Base-by-base conservation (phyloP, 1,139 yeast species). In the Wickerhamiella infanticola region DNA sequence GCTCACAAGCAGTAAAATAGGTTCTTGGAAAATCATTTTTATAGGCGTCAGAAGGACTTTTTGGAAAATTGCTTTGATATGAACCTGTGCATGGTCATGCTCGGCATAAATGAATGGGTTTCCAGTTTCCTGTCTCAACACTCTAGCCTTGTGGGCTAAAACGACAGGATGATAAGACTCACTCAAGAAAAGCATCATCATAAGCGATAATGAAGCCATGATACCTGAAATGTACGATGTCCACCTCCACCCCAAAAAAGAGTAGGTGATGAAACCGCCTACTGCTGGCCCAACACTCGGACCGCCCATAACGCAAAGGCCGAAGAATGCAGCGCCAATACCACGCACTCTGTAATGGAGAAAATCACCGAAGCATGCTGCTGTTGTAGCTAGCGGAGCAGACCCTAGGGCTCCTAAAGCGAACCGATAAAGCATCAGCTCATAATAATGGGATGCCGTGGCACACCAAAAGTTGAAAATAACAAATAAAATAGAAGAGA, bases 351-450 rank as follows among this genome's bases (percentile, higher is more conserved):
- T 61, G 48, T 77, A 74, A 50, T 71, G 72, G 58, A 75, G 82
- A 67, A 82, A 68, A 59, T 84, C 95, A 3, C 90, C 79, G 68
- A 82, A 77, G 0, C 82, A 73, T 29, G 93, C 94, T 25, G 93
- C 93, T 6, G 81, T 86, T 37, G 81, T 83, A 23, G 82, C 90
- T 58, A 84, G 62, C 0, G 93, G 82, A 6, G 90, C 83, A 18
- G 90, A 83, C 50, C 93, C 94, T 46, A 78, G 62, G 53, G 77
- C 70, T 37, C 94, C 94, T 35, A 77, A 76, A 58, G 83, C 79
- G 61, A 81, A 83, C 50, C 94, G 72, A 60, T 84, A 74, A 40
- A 83, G 63, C 67, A 83, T 62, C 48, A 82, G 65, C 0, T 93
- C 77, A 60, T 83, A 93, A 33, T 81, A 53, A 55, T 83, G 79